Percentiles rank a stretch among this genome's conserved stretches.
These are phyloP conservation scores for Lachnellula hyalina DNA, from an alignment of 2,329 filamentous ascomycete genomes.

Conservation along the genomic window DNA sequence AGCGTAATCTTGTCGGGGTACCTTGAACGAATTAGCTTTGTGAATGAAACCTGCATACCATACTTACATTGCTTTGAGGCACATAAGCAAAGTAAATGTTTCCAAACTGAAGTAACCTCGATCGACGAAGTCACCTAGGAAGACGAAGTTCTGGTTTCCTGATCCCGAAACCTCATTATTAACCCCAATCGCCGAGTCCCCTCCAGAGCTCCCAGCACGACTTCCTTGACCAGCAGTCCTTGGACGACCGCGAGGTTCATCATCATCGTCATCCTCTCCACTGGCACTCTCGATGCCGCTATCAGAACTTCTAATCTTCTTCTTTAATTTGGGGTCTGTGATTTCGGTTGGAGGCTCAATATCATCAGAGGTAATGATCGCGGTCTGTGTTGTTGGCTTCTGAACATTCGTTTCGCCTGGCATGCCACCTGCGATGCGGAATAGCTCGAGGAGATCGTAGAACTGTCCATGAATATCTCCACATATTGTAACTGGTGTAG, in stretches of 20 bases:
- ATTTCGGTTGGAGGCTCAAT: slow-evolving; percentile 88
- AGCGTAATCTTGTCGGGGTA: slow-evolving; percentile 69
- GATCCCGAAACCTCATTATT: slow-evolving; percentile 40
- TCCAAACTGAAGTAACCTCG: slow-evolving; percentile 70
- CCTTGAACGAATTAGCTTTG: slow-evolving; percentile 35
- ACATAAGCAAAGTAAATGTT: slow-evolving; percentile 67
- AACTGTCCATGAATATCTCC: slow-evolving; percentile 99
- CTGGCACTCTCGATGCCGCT: slow-evolving; percentile 42
- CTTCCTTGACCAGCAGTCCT: slow-evolving; percentile 37
- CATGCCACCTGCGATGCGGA: slow-evolving; percentile 94
- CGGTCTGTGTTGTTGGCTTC: slow-evolving; percentile 61
- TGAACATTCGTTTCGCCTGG: slow-evolving; percentile 73
- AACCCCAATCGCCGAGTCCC: slow-evolving; percentile 33
- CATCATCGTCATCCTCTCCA: slow-evolving; percentile 45
- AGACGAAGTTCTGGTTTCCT: slow-evolving; percentile 65
- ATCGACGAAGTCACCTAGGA: slow-evolving; percentile 69
- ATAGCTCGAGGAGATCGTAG: slow-evolving; percentile 94
- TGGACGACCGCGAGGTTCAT: slow-evolving; percentile 45
- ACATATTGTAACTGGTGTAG: slow-evolving; percentile 92
- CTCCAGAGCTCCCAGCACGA: slow-evolving; percentile 35
- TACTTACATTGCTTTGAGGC: slow-evolving; percentile 63
- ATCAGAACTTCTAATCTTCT: slow-evolving; percentile 69
- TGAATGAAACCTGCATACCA: background rate
- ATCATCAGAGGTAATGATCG: slow-evolving; percentile 82
- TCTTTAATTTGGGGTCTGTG: slow-evolving; percentile 78